These are phyloP conservation scores for Colletotrichum agaves DNA, from an alignment of 2,329 filamentous ascomycete genomes.

Conservation along the genomic window DNA sequence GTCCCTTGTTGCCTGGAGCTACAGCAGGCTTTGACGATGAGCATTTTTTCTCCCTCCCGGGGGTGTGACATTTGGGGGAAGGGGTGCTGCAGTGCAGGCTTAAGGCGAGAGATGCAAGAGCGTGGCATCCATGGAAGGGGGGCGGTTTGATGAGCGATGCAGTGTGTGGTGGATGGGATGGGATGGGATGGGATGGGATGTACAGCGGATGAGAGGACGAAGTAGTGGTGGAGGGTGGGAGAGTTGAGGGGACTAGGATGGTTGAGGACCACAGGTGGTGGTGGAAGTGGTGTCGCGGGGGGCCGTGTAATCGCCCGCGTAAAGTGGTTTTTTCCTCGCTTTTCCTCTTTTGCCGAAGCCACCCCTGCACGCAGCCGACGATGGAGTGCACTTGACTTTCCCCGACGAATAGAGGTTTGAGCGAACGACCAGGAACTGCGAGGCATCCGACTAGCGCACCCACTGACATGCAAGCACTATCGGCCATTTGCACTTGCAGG, in stretches of 20 bases:
- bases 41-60: conserved; percentile 9
- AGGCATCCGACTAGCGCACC: conserved; percentile 34
- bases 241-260: conserved; percentile 40
- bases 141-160: conserved; percentile 8
- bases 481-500: conserved; percentile 17
- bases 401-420: conserved; percentile 26
- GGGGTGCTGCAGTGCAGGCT: conserved; percentile 16
- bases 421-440: conserved; percentile 24
- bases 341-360: conserved; percentile 37
- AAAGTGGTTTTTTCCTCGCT: conserved; percentile 47
- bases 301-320: conserved; percentile 50
- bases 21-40: conserved; percentile 37
- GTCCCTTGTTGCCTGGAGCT: conserved; percentile 38
- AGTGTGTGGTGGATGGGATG: not conserved
- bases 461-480: conserved; percentile 34
- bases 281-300: conserved; percentile 22
- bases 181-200: too few species aligned
- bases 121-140: conserved; percentile 19
- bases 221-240: conserved; percentile 38
- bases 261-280: not conserved
- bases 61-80: conserved; percentile 31
- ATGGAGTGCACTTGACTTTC: conserved; percentile 30
- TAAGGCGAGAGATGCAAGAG: conserved; percentile 14
- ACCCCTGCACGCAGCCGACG: conserved; percentile 41
- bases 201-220: conserved; percentile 10